Conservation (phyloP, 2,329 filamentous ascomycete species). For the Arthrobotrys entomopaga region DNA sequence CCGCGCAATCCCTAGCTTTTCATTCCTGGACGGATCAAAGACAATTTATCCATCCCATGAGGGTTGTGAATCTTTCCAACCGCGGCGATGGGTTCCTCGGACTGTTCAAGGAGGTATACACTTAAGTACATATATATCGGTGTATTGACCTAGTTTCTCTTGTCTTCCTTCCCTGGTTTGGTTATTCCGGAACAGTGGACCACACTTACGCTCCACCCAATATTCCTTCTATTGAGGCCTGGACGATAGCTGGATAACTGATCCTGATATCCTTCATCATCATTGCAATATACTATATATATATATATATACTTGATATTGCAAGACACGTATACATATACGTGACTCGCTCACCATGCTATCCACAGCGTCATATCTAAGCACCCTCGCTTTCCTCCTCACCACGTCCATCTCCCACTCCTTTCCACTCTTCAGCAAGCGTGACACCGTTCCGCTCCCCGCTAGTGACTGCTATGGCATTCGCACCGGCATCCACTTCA, state of each 20-base stretch:
- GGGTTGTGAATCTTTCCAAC: slow-evolving; percentile 27
- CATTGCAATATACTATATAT: background rate
- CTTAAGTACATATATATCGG: slow-evolving; percentile 52
- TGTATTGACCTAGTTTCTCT: slow-evolving; percentile 31
- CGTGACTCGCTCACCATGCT: slow-evolving; percentile 24
- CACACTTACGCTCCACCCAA: slow-evolving; percentile 10
- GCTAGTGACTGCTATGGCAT: slow-evolving; percentile 26
- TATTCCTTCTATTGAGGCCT: slow-evolving; percentile 35
- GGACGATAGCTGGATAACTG: slow-evolving; percentile 5
- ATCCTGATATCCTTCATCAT: slow-evolving; percentile 34
- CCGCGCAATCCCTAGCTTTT: slow-evolving; percentile 24
- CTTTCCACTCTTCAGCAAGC: slow-evolving; percentile 5
- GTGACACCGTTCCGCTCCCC: slow-evolving; percentile 7
- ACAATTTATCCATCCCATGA: slow-evolving; percentile 50
- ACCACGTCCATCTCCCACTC: slow-evolving; percentile 28
- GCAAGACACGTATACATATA: background rate
- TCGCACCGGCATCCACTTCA: slow-evolving; percentile 48
- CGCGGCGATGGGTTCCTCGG: slow-evolving; percentile 21
- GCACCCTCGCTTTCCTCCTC: slow-evolving; percentile 41
- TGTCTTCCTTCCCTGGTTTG: too few relatives aligned
- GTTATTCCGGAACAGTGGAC: slow-evolving; percentile 43
- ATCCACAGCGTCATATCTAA: slow-evolving; percentile 33
- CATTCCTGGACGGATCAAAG: slow-evolving; percentile 35
- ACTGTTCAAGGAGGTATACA: slow-evolving; percentile 33
- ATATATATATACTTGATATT: background rate